Evolutionary conservation across 2,329 filamentous ascomycete genomes (phyloP), one percentile per base, ranked within the genome.

Genomic region (Arachnopeziza araneosa): DNA sequence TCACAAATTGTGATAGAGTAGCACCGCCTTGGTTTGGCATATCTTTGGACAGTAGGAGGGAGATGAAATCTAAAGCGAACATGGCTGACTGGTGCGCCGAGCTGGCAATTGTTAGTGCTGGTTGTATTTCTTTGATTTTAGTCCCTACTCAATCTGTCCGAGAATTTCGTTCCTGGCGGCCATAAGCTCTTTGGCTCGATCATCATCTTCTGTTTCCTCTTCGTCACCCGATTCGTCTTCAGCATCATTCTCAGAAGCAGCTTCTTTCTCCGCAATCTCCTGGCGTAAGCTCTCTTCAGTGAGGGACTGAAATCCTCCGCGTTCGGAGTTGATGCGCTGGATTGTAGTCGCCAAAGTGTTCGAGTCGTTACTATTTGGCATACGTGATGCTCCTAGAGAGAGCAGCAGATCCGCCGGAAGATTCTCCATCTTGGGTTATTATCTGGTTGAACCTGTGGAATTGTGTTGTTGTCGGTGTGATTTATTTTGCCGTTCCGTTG

Each of bases 31-130:
- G 84, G 9, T 82, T 83, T 0, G 90, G 89, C n/a, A 80, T 80
- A 70, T 95, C 84, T 72, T 92, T 93, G n/a, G 90, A 91, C 19
- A 95, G 79, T 1, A 96, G 80, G 7, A 96, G 82, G 30, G 92
- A 96, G 59, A 96, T 77, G 68, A 93, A 90, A 72, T 96, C 91
- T 68, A 96, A 84, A 7, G 87, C 85, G 61, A 90, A 80, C 70
- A 89, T 79, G 50, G 87, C 81, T 57, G 84, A 82, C 65, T 88
- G 83, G 59, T 83, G 78, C 68, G 76, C 72, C 75, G 80, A 69
- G 30, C 71, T 75, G 59, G 14, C 36, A 6, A 5, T 26, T 50
- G 49, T 69, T 67, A 67, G 57, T 21, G 62, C 49, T 54, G 22
- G n/a, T 54, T 53, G 32, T 55, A 2, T 50, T 24, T 54, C n/a